phyloP scores from a whole-genome alignment of 2,329 filamentous ascomycete genomes.

The Microcyclosporella mali region DNA sequence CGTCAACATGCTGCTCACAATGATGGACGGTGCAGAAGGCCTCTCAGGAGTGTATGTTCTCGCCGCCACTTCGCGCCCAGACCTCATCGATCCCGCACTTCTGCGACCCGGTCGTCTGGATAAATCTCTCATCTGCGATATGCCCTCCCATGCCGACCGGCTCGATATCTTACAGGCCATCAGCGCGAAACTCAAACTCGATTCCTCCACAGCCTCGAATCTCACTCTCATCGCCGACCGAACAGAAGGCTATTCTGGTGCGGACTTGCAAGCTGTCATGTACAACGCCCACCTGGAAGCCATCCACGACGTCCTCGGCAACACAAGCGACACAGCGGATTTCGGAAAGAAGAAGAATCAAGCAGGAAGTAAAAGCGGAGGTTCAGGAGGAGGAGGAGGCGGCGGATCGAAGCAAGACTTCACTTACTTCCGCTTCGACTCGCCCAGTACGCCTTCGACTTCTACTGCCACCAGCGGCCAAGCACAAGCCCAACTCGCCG shows the following conservation, averaged over 20 bases:
- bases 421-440: slow-evolving; percentile 74
- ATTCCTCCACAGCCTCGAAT: slow-evolving; percentile 39
- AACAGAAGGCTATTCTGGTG: slow-evolving; percentile 88
- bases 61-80: slow-evolving; percentile 86
- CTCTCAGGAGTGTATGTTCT: slow-evolving; percentile 92
- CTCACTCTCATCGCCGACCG: slow-evolving; percentile 54
- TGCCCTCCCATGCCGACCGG: slow-evolving; percentile 73
- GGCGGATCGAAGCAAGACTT: slow-evolving; percentile 47
- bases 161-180: slow-evolving; percentile 83
- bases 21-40: slow-evolving; percentile 98
- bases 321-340: slow-evolving; percentile 31
- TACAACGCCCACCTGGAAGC: slow-evolving; percentile 97
- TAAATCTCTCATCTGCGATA: slow-evolving; percentile 86
- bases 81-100: slow-evolving; percentile 90
- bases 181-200: slow-evolving; percentile 72
- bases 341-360: slow-evolving; percentile 31
- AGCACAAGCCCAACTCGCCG: slow-evolving; percentile 45
- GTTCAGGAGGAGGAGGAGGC: too few species aligned
- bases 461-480: slow-evolving; percentile 33
- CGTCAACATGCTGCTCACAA: slow-evolving; percentile 94
- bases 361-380: slow-evolving; percentile 15
- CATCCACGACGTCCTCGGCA: slow-evolving; percentile 80
- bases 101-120: slow-evolving; percentile 87
- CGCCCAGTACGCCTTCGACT: slow-evolving; percentile 36
- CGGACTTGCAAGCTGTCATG: slow-evolving; percentile 87